These are phyloP conservation scores for Pestalotiopsis sp. DNA, from an alignment of 2,329 filamentous ascomycete species.

Conservation along the genomic window DNA sequence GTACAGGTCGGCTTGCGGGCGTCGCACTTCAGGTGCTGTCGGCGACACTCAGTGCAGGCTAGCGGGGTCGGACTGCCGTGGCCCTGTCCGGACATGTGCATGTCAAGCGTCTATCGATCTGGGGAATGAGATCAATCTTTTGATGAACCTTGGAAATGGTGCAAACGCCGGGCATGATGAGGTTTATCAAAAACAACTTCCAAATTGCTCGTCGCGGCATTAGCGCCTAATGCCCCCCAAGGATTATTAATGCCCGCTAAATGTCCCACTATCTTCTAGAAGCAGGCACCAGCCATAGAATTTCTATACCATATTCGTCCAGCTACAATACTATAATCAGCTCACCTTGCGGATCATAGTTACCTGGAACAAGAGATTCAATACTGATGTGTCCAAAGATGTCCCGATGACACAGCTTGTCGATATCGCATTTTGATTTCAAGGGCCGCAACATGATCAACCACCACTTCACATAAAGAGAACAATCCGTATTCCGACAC, in stretches of 20 bases:
- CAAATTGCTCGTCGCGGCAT: neutral
- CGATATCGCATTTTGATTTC: neutral
- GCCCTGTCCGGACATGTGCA: neutral
- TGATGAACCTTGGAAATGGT: neutral
- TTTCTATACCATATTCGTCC: neutral
- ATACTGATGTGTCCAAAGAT: neutral
- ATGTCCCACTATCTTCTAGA: neutral
- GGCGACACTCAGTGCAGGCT: constrained; percentile 5
- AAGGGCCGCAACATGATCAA: neutral
- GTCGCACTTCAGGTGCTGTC: constrained; percentile 8
- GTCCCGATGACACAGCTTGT: neutral
- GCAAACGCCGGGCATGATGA: neutral
- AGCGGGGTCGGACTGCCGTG: neutral
- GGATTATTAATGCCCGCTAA: neutral
- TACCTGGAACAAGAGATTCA: neutral
- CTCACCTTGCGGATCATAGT: neutral
- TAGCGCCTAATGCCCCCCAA: neutral
- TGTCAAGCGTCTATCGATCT: neutral
- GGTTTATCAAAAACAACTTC: neutral
- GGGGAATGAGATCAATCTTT: neutral
- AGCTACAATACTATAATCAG: neutral
- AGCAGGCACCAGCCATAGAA: neutral
- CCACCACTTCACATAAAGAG: neutral
- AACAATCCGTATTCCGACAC: neutral
- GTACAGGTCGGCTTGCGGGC: neutral